Conservation (phyloP, 352 stramenopile genomes). For the Globisporangium recalcitrans region DNA sequence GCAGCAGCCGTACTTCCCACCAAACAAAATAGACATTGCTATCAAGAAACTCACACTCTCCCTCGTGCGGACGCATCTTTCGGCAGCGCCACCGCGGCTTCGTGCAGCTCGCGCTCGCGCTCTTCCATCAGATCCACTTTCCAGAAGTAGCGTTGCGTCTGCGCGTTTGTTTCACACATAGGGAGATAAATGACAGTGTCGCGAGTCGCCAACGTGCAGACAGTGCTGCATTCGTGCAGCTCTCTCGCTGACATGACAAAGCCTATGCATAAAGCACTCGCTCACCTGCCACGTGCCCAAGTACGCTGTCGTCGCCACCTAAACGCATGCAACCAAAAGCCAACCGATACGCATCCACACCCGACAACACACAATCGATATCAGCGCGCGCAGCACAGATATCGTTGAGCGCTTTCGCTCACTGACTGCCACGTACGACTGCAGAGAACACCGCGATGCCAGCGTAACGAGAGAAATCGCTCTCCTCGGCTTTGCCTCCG, state of each 20-base stretch:
- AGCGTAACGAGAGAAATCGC: constrained; percentile 69
- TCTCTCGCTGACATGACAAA: background rate
- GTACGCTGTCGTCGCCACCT: constrained; percentile 68
- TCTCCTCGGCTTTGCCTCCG: constrained; percentile 30
- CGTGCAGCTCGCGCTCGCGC: constrained; percentile 68
- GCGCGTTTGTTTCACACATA: background rate
- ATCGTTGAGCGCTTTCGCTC: background rate
- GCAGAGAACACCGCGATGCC: constrained; percentile 82
- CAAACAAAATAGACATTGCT: background rate
- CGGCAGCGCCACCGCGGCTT: constrained; percentile 55
- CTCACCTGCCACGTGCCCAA: constrained; percentile 78
- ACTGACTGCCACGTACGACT: constrained; percentile 41
- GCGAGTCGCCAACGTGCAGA: background rate
- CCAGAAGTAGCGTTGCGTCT: constrained; percentile 87
- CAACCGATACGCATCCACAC: background rate
- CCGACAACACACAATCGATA: background rate
- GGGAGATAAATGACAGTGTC: background rate
- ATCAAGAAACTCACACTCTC: constrained; percentile 32
- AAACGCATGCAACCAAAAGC: background rate
- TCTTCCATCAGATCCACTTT: constrained; percentile 86
- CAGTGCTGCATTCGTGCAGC: background rate
- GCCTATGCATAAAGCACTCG: background rate
- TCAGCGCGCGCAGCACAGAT: background rate
- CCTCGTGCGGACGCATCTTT: constrained; percentile 49
- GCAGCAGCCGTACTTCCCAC: background rate